These are phyloP conservation scores for Candida mesenterica DNA, from an alignment of 1,139 yeast genomes.

Conservation along the genomic window DNA sequence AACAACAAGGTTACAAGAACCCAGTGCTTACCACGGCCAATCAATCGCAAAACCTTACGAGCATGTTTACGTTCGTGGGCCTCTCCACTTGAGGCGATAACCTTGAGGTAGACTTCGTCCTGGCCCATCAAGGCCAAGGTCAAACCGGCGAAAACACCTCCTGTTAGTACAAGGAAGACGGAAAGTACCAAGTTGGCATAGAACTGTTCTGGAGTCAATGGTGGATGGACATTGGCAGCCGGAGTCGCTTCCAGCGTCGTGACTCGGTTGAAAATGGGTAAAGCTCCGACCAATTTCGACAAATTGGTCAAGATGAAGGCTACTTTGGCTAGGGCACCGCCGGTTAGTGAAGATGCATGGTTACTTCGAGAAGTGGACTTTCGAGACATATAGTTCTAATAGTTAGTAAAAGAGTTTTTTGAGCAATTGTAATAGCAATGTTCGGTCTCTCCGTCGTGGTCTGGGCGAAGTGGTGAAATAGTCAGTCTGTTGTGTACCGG, in stretches of 20 bases:
- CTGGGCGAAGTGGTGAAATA: too few species aligned
- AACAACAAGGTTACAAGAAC: slow-evolving; percentile 87
- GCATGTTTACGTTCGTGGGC: slow-evolving; percentile 67
- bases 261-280: slow-evolving; percentile 12
- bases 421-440: too few species aligned
- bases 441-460: too few species aligned
- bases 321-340: slow-evolving; percentile 21
- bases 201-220: slow-evolving; percentile 43
- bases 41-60: slow-evolving; percentile 65
- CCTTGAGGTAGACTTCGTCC: slow-evolving; percentile 86
- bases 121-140: slow-evolving; percentile 97
- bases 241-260: slow-evolving; percentile 1
- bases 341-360: slow-evolving; percentile 23
- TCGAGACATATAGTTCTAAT: slow-evolving; percentile 21
- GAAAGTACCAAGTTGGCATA: slow-evolving; percentile 60
- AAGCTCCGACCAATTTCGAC: slow-evolving; percentile 21
- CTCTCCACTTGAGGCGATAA: slow-evolving; percentile 60
- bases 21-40: slow-evolving; percentile 93
- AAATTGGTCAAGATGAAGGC: slow-evolving; percentile 23
- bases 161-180: slow-evolving; percentile 69
- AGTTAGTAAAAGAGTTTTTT: too few species aligned
- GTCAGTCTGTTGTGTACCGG: too few species aligned
- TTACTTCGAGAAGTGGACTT: slow-evolving; percentile 22
- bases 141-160: slow-evolving; percentile 95
- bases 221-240: slow-evolving; percentile 5